Conservation (phyloP, 2,329 filamentous ascomycete species). For the Claviceps pusilla region DNA sequence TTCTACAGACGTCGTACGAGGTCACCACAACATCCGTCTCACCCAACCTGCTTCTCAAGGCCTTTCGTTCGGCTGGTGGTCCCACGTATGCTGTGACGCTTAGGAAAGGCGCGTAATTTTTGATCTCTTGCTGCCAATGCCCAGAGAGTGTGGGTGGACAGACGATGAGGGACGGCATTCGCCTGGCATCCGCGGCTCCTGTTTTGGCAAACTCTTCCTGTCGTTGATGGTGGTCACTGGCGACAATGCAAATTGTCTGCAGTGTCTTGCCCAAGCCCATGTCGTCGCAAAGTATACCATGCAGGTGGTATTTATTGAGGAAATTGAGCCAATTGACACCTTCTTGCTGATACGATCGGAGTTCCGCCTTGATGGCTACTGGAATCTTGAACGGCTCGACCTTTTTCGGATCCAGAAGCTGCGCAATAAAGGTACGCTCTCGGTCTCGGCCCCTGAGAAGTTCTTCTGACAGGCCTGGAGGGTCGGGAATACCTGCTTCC, state of each 20-base stretch:
- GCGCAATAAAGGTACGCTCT: conserved; percentile 89
- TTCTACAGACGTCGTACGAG: conserved; percentile 94
- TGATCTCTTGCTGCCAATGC: conserved; percentile 97
- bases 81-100: conserved; percentile 83
- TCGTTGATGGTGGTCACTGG: conserved; percentile 88
- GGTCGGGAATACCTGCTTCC: conserved; percentile 93
- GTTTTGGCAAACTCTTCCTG: conserved; percentile 83
- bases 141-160: conserved; percentile 92
- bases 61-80: conserved; percentile 63
- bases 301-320: conserved; percentile 92
- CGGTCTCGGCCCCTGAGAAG: conserved; percentile 80
- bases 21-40: conserved; percentile 89
- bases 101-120: conserved; percentile 88
- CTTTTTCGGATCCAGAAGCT: conserved; percentile 93
- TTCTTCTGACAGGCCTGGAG: conserved; percentile 78
- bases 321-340: conserved; percentile 98
- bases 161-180: conserved; percentile 80
- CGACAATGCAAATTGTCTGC: conserved; percentile 94
- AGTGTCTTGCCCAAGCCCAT: conserved; percentile 98
- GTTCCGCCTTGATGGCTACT: conserved; percentile 89
- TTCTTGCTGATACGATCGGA: conserved; percentile 95
- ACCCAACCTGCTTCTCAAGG: conserved; percentile 52
- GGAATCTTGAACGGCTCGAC: conserved; percentile 88
- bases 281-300: conserved; percentile 95
- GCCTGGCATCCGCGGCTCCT: conserved; percentile 59